phyloP scores from a whole-genome alignment of 2,329 filamentous ascomycete genomes.

The Fusarium continuum region DNA sequence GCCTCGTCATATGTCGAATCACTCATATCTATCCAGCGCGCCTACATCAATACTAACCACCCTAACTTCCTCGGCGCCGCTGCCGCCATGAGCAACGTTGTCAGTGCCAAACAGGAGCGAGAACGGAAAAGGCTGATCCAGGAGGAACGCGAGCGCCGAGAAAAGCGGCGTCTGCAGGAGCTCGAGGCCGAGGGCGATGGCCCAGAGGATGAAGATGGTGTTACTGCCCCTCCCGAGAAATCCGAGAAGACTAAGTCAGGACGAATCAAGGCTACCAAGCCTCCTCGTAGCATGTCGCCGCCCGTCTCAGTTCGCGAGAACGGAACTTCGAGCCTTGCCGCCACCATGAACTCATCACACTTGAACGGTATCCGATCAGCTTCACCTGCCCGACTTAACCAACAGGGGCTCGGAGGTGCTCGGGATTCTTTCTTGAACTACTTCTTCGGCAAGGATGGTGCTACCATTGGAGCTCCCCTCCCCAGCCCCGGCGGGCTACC shows the following conservation, averaged over 20 bases:
- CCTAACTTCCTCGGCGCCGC: constrained; percentile 98
- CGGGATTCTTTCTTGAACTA: constrained; percentile 97
- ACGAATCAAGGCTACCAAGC: constrained; percentile 47
- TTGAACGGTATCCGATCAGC: constrained; percentile 62
- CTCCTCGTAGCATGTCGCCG: constrained; percentile 83
- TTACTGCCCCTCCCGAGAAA: constrained; percentile 55
- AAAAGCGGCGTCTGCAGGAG: constrained; percentile 84
- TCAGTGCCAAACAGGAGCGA: constrained; percentile 92
- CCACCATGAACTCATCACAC: constrained; percentile 58
- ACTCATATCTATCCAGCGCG: constrained; percentile 94
- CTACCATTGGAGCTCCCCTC: constrained; percentile 51
- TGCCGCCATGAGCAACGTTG: constrained; percentile 96
- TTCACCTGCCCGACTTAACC: constrained; percentile 61
- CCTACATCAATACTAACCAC: constrained; percentile 99
- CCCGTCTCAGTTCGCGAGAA: constrained; percentile 71
- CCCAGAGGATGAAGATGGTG: constrained; percentile 66
- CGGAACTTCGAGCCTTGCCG: constrained; percentile 66
- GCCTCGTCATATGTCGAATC: constrained; percentile 93
- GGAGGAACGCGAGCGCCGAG: constrained; percentile 86
- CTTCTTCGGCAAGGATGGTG: constrained; percentile 96
- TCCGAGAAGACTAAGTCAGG: constrained; percentile 58
- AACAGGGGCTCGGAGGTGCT: constrained; percentile 68
- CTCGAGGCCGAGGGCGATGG: constrained; percentile 81
- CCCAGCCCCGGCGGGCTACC: constrained; percentile 43
- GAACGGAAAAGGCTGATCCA: constrained; percentile 83